Evolutionary conservation across 108 stramenopile species (phyloP).

Genomic region (Stephanodiscus minutulus): DNA sequence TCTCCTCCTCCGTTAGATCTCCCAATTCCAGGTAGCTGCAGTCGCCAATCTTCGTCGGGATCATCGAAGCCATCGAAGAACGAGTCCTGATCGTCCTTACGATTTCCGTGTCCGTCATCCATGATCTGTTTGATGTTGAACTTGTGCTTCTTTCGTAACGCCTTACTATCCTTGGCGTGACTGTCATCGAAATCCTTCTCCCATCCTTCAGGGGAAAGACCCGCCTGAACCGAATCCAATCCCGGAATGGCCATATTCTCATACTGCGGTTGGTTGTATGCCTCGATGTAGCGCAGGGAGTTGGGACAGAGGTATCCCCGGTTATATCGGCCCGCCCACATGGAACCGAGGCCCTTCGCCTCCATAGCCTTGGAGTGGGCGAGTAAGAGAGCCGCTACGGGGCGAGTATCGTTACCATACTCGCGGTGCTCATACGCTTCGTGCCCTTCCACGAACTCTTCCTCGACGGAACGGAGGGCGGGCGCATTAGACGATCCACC

Average conservation of each 20-base stretch:
- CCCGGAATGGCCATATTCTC: slow-evolving; percentile 69
- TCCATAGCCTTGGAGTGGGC: slow-evolving; percentile 77
- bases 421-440: slow-evolving; percentile 67
- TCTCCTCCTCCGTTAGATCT: slow-evolving; percentile 5
- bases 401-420: slow-evolving; percentile 76
- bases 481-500: slow-evolving; percentile 6
- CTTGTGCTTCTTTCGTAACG: slow-evolving; percentile 45
- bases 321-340: slow-evolving; percentile 80
- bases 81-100: slow-evolving; percentile 44
- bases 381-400: slow-evolving; percentile 60
- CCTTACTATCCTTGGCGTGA: slow-evolving; percentile 25
- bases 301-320: slow-evolving; percentile 77
- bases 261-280: slow-evolving; percentile 62
- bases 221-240: slow-evolving; percentile 54
- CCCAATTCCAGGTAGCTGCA: slow-evolving; percentile 10
- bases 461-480: slow-evolving; percentile 35
- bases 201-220: slow-evolving; percentile 47
- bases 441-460: slow-evolving; percentile 31
- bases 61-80: slow-evolving; percentile 41
- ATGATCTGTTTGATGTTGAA: slow-evolving; percentile 43
- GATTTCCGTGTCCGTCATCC: slow-evolving; percentile 41
- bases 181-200: slow-evolving; percentile 49
- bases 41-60: slow-evolving; percentile 17
- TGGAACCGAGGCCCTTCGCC: slow-evolving; percentile 70
- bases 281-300: slow-evolving; percentile 68